Base-by-base conservation (phyloP, 2,329 filamentous ascomycete species). In the Aschersonia sp. region DNA sequence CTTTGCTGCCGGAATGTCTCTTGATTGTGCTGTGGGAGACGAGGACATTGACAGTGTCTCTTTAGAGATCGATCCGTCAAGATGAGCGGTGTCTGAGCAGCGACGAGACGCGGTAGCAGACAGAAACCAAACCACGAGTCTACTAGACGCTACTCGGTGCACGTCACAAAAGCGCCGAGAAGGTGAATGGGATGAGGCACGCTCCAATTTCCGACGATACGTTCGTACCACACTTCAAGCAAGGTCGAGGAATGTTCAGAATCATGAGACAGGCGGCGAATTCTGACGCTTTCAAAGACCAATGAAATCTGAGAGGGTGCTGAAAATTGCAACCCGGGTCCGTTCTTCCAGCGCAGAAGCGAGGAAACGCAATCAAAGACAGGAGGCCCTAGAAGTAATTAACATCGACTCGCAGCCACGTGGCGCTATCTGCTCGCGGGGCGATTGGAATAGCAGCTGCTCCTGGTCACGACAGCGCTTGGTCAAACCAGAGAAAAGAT, bases 21-120 rank as follows among this genome's bases (percentile, higher is more conserved):
- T 47, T 40, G 49, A 40, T 35, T 54, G 50, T 39, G 52, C 47
- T 5, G 50, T 50, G 41, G 50, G 48, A 32, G 50, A 44, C 11
- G n/a, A n/a, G n/a, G 42, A 43, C 50, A 51, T 47, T 47, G 49
- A 54, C 30, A 49, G 42, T 29, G 51, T 39, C 35, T 43, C 48
- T 10, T 50, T 42, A 29, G 49, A 42, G 32, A 50, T 40, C 46
- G 51, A 49, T 39, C 43, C 43, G 43, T 52, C 50, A 47, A 7
- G 7, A 7, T 37, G 11, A 11, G 11, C 7, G 11, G 7, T 7
- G 11, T 7, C 7, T 5, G 3, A 9, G 30, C 32, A 7, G 29
- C n/a, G 35, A 43, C 30, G 14, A 33, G 44, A 35, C 37, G n/a
- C 31, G 30, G 45, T 10, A 31, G 6, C 30, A 39, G 37, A 46